These are phyloP conservation scores for Pulveroboletus sp. DNA, from an alignment of 768 basidiomycete genomes.

Conservation along the genomic window DNA sequence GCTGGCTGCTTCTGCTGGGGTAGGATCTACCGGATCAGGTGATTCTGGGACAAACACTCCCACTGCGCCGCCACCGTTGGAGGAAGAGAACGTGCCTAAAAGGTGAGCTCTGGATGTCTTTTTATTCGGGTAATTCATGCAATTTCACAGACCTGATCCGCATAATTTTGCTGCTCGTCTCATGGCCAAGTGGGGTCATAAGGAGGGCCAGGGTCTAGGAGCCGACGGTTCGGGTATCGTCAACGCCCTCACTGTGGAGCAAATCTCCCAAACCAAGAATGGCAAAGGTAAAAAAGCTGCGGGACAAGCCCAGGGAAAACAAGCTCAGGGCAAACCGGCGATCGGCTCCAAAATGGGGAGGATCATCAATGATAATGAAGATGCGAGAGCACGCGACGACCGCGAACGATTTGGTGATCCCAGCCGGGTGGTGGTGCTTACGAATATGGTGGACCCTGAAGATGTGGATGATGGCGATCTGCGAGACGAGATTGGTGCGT, in stretches of 20 bases:
- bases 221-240: constrained; percentile 82
- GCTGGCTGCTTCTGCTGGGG: constrained; percentile 37
- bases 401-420: constrained; percentile 82
- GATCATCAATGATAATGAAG: constrained; percentile 89
- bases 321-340: constrained; percentile 35
- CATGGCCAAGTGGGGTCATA: constrained; percentile 97
- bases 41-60: constrained; percentile 24
- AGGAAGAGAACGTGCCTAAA: constrained; percentile 27
- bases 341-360: constrained; percentile 74
- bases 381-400: constrained; percentile 74
- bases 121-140: neutral
- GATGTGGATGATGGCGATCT: constrained; percentile 85
- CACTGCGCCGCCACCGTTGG: constrained; percentile 27
- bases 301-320: constrained; percentile 35
- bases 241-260: constrained; percentile 84
- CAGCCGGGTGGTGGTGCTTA: constrained; percentile 84
- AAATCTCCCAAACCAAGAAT: constrained; percentile 37
- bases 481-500: constrained; percentile 82
- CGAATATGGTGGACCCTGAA: constrained; percentile 84
- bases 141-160: constrained; percentile 47
- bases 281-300: constrained; percentile 36
- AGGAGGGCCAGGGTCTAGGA: constrained; percentile 91
- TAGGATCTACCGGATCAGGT: constrained; percentile 21
- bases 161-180: constrained; percentile 79
- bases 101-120: constrained; percentile 9